These are phyloP conservation scores for Epithemia pelagica DNA, from an alignment of 108 stramenopile genomes.

Conservation along the genomic window DNA sequence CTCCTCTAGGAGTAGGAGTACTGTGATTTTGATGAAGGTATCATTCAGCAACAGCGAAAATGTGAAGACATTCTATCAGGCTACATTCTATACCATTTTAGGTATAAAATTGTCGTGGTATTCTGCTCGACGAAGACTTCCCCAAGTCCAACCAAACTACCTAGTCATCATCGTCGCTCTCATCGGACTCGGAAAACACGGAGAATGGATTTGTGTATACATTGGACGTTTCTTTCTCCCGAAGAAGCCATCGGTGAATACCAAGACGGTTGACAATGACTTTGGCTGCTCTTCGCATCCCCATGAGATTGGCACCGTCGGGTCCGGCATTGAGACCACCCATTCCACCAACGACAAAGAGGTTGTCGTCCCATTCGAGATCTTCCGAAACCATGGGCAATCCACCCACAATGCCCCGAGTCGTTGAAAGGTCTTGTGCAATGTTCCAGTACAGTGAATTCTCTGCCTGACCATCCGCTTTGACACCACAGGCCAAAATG, in stretches of 20 bases:
- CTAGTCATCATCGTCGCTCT: too few relatives aligned
- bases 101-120: too few relatives aligned
- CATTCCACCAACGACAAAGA: constrained; percentile 52
- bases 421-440: background rate
- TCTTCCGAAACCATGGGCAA: constrained; percentile 49
- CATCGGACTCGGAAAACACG: too few relatives aligned
- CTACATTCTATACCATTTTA: too few relatives aligned
- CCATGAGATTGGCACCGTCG: constrained; percentile 66
- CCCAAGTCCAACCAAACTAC: too few relatives aligned
- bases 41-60: too few relatives aligned
- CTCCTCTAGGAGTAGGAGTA: too few relatives aligned
- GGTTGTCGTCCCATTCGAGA: constrained; percentile 32
- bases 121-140: too few relatives aligned
- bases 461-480: constrained; percentile 32
- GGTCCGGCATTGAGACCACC: constrained; percentile 54
- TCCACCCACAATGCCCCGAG: constrained; percentile 42
- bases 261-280: background rate
- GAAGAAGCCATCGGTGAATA: background rate
- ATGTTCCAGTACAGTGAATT: constrained; percentile 27
- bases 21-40: too few relatives aligned
- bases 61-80: too few relatives aligned
- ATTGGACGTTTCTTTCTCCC: too few relatives aligned
- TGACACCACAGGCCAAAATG: constrained; percentile 52
- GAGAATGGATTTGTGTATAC: too few relatives aligned
- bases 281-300: constrained; percentile 48